Evolutionary conservation across 768 basidiomycete species (phyloP), one percentile per base, ranked within the genome.

Genomic region (Phylloporus arenicola): DNA sequence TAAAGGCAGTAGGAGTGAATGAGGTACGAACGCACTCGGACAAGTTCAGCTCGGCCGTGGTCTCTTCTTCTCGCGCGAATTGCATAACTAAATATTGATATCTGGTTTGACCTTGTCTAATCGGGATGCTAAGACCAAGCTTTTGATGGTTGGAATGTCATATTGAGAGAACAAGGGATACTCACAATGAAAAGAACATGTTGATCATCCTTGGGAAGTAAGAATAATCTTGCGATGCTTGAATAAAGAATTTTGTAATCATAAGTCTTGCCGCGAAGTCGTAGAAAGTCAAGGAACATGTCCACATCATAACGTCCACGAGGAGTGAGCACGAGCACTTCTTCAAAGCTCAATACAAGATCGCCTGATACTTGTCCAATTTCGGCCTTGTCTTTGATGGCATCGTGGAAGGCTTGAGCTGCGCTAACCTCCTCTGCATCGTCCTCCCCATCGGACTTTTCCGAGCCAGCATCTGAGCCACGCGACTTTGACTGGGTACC

Each of bases 21-120:
- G 31, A 35, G 0, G 9, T 16, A 35, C 30, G 12, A 35, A 75
- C 89, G 48, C 69, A 94, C 92, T 97, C 92, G 37, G 80, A 74
- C 76, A 98, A 81, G 63, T 95, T 96, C 31, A 98, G 72, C 64
- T 96, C 93, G 6, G 93, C 90, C 22, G 94, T 95, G 54, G 93
- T 92, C 69, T 96, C 93, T 66, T 98, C 96, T 58, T 97, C 95
- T 50, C 89, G 80, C n/a, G 84, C 86, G 69, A 96, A 98, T 60
- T 96, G 94, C 86, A 97, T 94, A 49, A 99, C 95, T 19, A 99
- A 74, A 66, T 96, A 99, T 50, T 95, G 95, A 69, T 99, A 98
- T 39, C 92, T 79, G 1, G 96, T 99, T 64, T 98, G 96, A 44
- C 96, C 96, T 76, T 98, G 96, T 41, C 95, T 81, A 53, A 99